Conservation (phyloP, 345 rosid genomes). For the Salix koriyanagi region DNA sequence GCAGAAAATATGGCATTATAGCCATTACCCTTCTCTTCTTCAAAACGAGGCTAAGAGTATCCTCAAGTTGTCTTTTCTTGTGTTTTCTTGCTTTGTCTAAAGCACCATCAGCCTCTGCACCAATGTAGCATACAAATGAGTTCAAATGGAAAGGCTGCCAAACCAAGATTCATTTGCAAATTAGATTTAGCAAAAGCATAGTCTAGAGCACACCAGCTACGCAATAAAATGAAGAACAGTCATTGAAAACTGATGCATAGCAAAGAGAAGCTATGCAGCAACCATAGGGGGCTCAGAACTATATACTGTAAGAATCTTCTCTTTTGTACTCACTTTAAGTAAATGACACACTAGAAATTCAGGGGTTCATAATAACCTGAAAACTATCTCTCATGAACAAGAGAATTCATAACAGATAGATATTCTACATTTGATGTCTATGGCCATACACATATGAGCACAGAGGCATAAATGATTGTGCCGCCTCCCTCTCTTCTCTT, state of each 20-base stretch:
- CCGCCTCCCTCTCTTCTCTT: neutral
- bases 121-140: constrained; percentile 20
- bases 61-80: constrained; percentile 98
- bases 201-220: neutral
- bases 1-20: neutral
- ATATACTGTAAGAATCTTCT: neutral
- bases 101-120: constrained; percentile 97
- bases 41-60: constrained; percentile 79
- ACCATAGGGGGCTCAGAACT: neutral
- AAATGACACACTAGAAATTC: neutral
- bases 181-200: neutral
- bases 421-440: neutral
- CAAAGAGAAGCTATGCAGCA: neutral
- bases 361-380: neutral
- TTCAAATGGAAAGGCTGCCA: constrained; percentile 7
- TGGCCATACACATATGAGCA: neutral
- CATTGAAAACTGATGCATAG: neutral
- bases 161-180: constrained; percentile 1
- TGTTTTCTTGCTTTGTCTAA: constrained; percentile 99
- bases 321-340: neutral
- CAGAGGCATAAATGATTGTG: neutral
- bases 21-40: constrained; percentile 89
- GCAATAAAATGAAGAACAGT: neutral
- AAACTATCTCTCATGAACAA: neutral
- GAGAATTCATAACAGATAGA: neutral